phyloP scores from a whole-genome alignment of 306 rosid species.

The Astragalus membranaceus region DNA sequence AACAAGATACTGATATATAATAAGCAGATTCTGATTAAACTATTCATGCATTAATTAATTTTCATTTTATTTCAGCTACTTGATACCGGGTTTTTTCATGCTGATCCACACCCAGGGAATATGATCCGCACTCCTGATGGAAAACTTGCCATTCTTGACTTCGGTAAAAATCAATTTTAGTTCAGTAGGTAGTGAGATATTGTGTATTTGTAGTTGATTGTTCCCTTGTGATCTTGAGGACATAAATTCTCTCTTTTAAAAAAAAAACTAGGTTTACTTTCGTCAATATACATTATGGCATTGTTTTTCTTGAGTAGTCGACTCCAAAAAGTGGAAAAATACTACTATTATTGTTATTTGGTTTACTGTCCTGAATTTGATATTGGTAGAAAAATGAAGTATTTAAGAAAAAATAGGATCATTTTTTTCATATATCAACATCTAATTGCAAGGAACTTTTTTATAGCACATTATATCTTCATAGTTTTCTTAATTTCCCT shows the following conservation, averaged over 20 bases:
- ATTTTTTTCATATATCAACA: neutral
- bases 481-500: neutral
- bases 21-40: neutral
- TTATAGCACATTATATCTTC: neutral
- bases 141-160: slow-evolving; percentile 95
- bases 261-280: neutral
- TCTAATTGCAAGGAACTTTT: neutral
- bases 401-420: neutral
- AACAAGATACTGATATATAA: neutral
- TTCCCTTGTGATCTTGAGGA: neutral
- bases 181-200: slow-evolving; percentile 19
- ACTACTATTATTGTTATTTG: neutral
- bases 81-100: slow-evolving; percentile 96
- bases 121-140: slow-evolving; percentile 98
- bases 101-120: slow-evolving; percentile 99
- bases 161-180: slow-evolving; percentile 51
- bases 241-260: neutral
- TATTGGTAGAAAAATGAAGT: neutral
- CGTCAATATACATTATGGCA: neutral
- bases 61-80: slow-evolving; percentile 55
- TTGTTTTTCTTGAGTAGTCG: neutral
- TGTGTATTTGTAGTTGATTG: slow-evolving; percentile 7
- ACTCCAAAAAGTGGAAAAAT: neutral
- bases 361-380: slow-evolving; percentile 12
- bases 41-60: slow-evolving; percentile 18